phyloP scores from a whole-genome alignment of 2,329 filamentous ascomycete species.

The Xylaria sp. region DNA sequence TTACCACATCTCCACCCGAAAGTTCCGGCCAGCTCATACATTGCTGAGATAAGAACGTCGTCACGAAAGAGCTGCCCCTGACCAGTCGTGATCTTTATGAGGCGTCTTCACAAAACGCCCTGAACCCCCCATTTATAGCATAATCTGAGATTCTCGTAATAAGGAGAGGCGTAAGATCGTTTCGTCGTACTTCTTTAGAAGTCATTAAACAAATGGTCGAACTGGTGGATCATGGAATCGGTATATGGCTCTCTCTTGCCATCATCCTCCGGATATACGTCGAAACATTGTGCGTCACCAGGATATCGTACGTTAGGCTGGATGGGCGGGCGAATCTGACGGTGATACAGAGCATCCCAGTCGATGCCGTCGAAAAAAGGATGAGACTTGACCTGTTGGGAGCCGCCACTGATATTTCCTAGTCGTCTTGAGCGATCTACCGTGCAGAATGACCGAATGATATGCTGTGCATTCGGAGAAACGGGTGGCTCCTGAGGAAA shows the following conservation, averaged over 20 bases:
- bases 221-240: slow-evolving; percentile 73
- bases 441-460: slow-evolving; percentile 81
- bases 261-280: slow-evolving; percentile 83
- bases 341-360: slow-evolving; percentile 77
- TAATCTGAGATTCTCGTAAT: slow-evolving; percentile 3
- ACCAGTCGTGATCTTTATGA: neutral
- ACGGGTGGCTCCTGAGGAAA: slow-evolving; percentile 76
- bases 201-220: slow-evolving; percentile 76
- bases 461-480: slow-evolving; percentile 75
- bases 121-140: neutral
- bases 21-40: neutral
- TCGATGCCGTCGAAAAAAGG: slow-evolving; percentile 78
- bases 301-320: slow-evolving; percentile 77
- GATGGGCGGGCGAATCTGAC: slow-evolving; percentile 75
- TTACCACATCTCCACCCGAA: slow-evolving; percentile 21
- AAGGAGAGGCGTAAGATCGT: slow-evolving; percentile 25
- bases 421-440: slow-evolving; percentile 81
- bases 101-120: neutral
- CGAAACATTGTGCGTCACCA: slow-evolving; percentile 83
- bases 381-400: slow-evolving; percentile 76
- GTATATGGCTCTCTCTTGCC: slow-evolving; percentile 73
- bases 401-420: slow-evolving; percentile 81
- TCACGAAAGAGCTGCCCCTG: slow-evolving; percentile 13
- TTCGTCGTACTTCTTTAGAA: slow-evolving; percentile 63
- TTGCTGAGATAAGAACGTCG: slow-evolving; percentile 22